These are phyloP conservation scores for Fusarium setosum DNA, from an alignment of 2,329 filamentous ascomycete genomes.

Conservation along the genomic window DNA sequence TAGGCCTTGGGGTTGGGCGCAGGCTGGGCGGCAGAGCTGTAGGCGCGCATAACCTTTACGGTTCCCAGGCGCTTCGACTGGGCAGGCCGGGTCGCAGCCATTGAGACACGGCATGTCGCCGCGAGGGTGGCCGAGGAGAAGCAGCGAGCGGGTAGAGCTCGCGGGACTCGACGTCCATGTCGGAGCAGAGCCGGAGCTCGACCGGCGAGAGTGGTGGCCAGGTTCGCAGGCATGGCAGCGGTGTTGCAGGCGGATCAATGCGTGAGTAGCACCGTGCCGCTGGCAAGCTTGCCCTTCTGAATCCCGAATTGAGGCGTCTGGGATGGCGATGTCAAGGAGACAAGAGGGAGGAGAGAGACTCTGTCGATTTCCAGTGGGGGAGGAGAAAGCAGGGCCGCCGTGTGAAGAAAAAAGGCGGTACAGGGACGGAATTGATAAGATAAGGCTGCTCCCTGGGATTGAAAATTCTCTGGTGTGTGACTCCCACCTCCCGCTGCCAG, in stretches of 20 bases:
- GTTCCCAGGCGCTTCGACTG: constrained; percentile 60
- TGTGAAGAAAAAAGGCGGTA: constrained; percentile 41
- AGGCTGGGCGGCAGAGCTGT: constrained; percentile 65
- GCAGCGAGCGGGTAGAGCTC: constrained; percentile 56
- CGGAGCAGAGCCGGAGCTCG: constrained; percentile 69
- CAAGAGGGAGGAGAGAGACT: constrained; percentile 42
- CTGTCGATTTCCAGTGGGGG: constrained; percentile 32
- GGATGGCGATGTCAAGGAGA: constrained; percentile 33
- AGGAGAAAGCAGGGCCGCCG: constrained; percentile 21
- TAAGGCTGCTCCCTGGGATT: neutral
- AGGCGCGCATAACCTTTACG: constrained; percentile 55
- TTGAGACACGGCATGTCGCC: constrained; percentile 36
- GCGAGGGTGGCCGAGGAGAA: constrained; percentile 54
- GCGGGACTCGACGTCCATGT: constrained; percentile 62
- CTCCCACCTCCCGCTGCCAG: constrained; percentile 19
- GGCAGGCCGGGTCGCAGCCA: constrained; percentile 45
- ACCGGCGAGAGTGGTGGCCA: constrained; percentile 60
- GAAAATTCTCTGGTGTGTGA: constrained; percentile 43
- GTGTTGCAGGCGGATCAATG: constrained; percentile 49
- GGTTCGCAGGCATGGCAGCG: constrained; percentile 53
- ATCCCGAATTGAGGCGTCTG: constrained; percentile 46
- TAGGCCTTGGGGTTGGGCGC: constrained; percentile 89
- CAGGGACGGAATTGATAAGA: constrained; percentile 7
- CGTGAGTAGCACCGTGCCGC: constrained; percentile 49
- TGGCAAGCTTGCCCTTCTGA: constrained; percentile 47